Evolutionary conservation across 2,329 filamentous ascomycete genomes (phyloP), one percentile per base, ranked within the genome.

Genomic region (Gnomoniopsis sp.): DNA sequence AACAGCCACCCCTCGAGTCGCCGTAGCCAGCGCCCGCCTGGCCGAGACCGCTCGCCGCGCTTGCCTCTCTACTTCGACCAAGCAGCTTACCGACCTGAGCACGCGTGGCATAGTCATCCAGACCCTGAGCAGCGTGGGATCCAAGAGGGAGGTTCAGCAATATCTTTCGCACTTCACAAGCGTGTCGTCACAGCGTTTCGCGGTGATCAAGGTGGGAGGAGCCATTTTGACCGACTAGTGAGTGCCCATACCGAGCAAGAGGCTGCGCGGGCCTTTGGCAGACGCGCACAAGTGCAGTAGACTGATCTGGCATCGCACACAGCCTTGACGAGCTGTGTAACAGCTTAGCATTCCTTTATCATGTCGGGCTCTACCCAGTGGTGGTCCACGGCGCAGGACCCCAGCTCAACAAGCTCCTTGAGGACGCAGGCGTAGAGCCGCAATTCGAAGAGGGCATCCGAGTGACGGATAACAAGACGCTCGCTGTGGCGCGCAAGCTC

Each of bases 151-250:
- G 79, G 91, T 96, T 64, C 91, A 97, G 79, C 93, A 98, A 76
- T 98, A 98, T 75, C 87, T 98, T 60, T 95, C 93, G 65, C 92
- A 98, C 73, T 99, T 99, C 81, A 95, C 89, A 66, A 96, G 93
- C 36, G 93, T 97, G 62, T 95, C 92, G 48, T 96, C 92, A 38
- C 93, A 98, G 78, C 92, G 96, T 71, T 99, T 98, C 74, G 93
- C 93, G 65, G 93, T 99, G 51, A 96, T 99, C 76, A 99, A 99
- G 80, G 93, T 98, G 57, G 95, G 93, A 62, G 95, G 93, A 63
- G 95, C 93, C 63, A 97, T 98, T 69, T 84, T 99, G 69, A 96
- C 91, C 61, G 93, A 98, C 72, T 89, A 97, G 60, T 62, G 49
- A 60, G 60, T 62, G 8, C 17, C 38, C 33, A 17, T 19, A 33